These are phyloP conservation scores for Triticum turgidum DNA, from an alignment of 176 grass and related monocot genomes.

Conservation along the genomic window DNA sequence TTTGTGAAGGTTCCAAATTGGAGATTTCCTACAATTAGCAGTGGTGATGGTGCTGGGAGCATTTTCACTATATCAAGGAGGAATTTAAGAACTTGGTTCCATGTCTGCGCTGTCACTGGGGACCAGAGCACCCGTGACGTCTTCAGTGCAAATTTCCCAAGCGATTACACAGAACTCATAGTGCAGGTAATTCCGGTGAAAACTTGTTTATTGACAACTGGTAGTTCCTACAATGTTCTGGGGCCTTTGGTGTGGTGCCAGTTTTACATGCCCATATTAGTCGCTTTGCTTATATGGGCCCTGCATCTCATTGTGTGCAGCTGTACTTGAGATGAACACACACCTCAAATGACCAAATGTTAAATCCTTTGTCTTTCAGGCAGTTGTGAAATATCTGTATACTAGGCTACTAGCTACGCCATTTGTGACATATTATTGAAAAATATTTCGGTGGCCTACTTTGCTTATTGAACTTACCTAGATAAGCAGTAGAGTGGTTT, in stretches of 20 bases:
- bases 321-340: background rate
- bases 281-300: conserved; percentile 8
- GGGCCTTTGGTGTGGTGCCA: background rate
- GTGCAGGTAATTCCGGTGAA: conserved; percentile 50
- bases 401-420: background rate
- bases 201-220: background rate
- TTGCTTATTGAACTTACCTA: background rate
- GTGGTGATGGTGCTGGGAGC: background rate
- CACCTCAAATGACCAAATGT: background rate
- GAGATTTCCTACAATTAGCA: conserved; percentile 22
- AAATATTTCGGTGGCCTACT: background rate
- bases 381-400: background rate
- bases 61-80: conserved; percentile 7
- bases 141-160: conserved; percentile 64
- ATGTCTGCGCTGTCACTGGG: conserved; percentile 47
- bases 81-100: conserved; percentile 22
- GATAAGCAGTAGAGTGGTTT: background rate
- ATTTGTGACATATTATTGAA: background rate
- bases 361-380: background rate
- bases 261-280: conserved; percentile 1
- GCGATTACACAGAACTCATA: conserved; percentile 67
- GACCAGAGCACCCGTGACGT: conserved; percentile 36
- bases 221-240: background rate
- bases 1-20: conserved; percentile 27
- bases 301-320: background rate